Conservation (phyloP, 1,284 basidiomycete genomes). For the Taiwanofungus camphoratus region DNA sequence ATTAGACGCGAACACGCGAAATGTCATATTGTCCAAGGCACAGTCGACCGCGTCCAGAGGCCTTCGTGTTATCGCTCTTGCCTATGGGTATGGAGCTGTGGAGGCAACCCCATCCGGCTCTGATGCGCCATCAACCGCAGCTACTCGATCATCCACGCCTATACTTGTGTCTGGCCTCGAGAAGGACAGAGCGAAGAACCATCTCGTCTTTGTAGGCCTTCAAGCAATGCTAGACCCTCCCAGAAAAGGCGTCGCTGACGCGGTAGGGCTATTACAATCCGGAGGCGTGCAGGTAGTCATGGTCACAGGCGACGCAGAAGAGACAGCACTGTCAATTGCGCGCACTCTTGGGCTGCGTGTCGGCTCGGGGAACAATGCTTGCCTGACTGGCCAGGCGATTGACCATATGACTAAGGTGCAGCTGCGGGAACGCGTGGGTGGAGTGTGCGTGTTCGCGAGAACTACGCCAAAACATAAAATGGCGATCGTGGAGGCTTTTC, state of each 20-base stretch:
- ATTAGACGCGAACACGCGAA: constrained; percentile 65
- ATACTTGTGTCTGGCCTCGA: constrained; percentile 16
- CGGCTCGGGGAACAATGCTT: constrained; percentile 36
- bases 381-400: constrained; percentile 83
- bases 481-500: constrained; percentile 92
- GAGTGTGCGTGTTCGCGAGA: constrained; percentile 86
- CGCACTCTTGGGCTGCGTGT: constrained; percentile 80
- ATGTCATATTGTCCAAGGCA: constrained; percentile 66
- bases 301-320: constrained; percentile 96
- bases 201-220: constrained; percentile 87
- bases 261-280: constrained; percentile 73
- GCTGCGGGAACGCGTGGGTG: constrained; percentile 78
- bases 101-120: constrained; percentile 31
- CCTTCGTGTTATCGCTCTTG: constrained; percentile 86
- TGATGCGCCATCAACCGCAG: constrained; percentile 19
- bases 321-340: constrained; percentile 89
- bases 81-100: constrained; percentile 70
- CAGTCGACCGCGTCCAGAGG: constrained; percentile 70
- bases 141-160: constrained; percentile 26
- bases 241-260: constrained; percentile 86
- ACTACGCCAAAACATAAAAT: constrained; percentile 97
- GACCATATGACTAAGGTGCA: constrained; percentile 80
- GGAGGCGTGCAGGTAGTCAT: constrained; percentile 95
- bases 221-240: constrained; percentile 96
- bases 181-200: constrained; percentile 40